Evolutionary conservation across 345 rosid genomes (phyloP).

Genomic region (Ricinus communis): DNA sequence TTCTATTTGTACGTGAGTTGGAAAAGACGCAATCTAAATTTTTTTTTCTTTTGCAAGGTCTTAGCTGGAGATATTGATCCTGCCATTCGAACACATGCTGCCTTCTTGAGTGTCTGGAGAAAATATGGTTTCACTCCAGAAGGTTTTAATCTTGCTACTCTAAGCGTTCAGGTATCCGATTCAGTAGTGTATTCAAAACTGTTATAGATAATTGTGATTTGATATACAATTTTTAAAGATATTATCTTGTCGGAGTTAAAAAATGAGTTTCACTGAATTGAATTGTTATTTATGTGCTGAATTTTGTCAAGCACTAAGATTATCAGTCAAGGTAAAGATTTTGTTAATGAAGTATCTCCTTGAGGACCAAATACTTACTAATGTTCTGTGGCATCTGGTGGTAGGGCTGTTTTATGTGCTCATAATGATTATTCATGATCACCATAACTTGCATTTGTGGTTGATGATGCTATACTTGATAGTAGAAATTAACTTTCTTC

Average conservation of each 20-base stretch:
- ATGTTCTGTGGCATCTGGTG: background rate
- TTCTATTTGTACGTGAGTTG: background rate
- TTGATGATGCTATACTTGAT: background rate
- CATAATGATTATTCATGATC: background rate
- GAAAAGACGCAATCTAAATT: background rate
- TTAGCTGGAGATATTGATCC: conserved; percentile 96
- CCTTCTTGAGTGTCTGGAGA: conserved; percentile 96
- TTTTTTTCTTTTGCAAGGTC: conserved; percentile 53
- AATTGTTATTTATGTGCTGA: background rate
- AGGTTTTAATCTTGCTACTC: conserved; percentile 93
- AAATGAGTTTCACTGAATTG: background rate
- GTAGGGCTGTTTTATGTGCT: background rate
- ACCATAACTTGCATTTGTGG: background rate
- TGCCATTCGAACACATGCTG: conserved; percentile 93
- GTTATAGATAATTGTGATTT: background rate
- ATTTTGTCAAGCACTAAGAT: background rate
- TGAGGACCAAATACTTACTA: background rate
- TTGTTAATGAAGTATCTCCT: background rate
- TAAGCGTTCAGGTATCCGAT: conserved; percentile 56
- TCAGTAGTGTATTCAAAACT: background rate
- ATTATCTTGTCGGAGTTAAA: background rate
- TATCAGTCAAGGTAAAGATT: background rate
- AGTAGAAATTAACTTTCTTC: too few species aligned
- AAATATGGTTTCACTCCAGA: conserved; percentile 94
- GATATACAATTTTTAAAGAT: background rate